A percentile compares a stretch with the other conserved stretches of the same genome.
phyloP scores from a whole-genome alignment of 306 rosid species.

The Vigna reflexopilosa region DNA sequence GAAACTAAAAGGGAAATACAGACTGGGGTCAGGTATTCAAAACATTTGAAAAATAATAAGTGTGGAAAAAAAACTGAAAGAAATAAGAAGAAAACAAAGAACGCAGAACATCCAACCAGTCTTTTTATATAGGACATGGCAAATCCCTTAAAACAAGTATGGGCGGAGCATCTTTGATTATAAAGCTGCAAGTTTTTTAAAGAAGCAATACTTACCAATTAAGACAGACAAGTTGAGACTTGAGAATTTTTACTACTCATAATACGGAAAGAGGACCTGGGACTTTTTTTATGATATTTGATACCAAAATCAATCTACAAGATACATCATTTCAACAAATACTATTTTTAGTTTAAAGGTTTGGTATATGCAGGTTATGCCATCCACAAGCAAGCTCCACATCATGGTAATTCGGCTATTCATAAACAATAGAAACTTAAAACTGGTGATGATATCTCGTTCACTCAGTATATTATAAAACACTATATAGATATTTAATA shows the following conservation, averaged over 20 bases:
- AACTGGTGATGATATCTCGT: neutral
- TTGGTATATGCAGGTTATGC: slow-evolving; percentile 2
- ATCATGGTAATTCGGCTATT: neutral
- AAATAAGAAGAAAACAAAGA: neutral
- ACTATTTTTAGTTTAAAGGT: slow-evolving; percentile 29
- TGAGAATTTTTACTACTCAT: slow-evolving; percentile 1
- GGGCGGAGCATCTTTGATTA: slow-evolving; percentile 8
- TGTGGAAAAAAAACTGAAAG: neutral
- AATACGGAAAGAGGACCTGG: neutral
- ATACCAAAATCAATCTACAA: slow-evolving; percentile 21
- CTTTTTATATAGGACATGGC: neutral
- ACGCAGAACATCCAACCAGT: neutral
- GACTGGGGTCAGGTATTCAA: slow-evolving; percentile 3
- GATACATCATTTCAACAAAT: neutral
- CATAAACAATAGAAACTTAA: slow-evolving; percentile 17
- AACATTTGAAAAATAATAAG: slow-evolving; percentile 4
- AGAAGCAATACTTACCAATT: neutral
- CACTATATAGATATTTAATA: neutral
- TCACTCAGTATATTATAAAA: slow-evolving; percentile 4
- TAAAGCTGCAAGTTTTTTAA: neutral
- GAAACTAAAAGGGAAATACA: slow-evolving; percentile 9
- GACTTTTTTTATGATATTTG: neutral
- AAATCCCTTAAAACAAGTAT: slow-evolving; percentile 7
- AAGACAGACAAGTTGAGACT: slow-evolving; percentile 13
- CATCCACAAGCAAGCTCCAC: slow-evolving; percentile 17